phyloP scores from a whole-genome alignment of 2,329 filamentous ascomycete species.

The Pseudocercospora cruenta region DNA sequence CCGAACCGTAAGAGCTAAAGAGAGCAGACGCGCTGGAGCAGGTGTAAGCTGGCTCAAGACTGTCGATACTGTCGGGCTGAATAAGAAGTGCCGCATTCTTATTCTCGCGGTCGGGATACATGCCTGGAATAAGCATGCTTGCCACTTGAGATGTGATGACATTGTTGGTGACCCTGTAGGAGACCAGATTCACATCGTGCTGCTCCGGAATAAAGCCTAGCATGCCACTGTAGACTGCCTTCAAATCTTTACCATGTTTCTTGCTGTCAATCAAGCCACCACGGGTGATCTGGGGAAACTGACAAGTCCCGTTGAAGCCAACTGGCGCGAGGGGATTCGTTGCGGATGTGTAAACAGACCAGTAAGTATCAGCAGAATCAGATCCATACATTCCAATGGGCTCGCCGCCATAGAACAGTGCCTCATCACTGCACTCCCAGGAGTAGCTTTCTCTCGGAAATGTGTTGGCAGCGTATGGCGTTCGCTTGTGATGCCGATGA shows the following conservation, averaged over 20 bases:
- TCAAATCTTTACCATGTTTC: constrained; percentile 76
- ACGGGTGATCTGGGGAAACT: constrained; percentile 79
- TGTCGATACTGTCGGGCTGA: constrained; percentile 65
- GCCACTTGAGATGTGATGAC: constrained; percentile 81
- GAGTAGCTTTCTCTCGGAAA: constrained; percentile 73
- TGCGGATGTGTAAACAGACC: constrained; percentile 64
- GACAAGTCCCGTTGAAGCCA: constrained; percentile 74
- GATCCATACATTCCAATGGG: constrained; percentile 55
- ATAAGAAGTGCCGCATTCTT: constrained; percentile 46
- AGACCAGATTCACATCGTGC: constrained; percentile 52
- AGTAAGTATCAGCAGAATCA: constrained; percentile 62
- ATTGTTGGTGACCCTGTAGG: constrained; percentile 78
- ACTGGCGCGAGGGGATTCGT: constrained; percentile 68
- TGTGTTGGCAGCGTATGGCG: constrained; percentile 75
- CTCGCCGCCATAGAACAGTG: constrained; percentile 70
- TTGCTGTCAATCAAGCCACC: constrained; percentile 73
- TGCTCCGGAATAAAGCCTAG: constrained; percentile 67
- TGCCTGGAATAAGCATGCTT: constrained; percentile 72
- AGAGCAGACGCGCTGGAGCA: constrained; percentile 59
- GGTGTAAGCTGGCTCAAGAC: constrained; percentile 72
- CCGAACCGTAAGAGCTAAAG: constrained; percentile 51
- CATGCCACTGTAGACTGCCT: constrained; percentile 72
- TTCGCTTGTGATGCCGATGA: constrained; percentile 83
- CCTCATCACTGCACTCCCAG: constrained; percentile 74
- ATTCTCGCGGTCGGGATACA: constrained; percentile 55